A percentile compares a stretch with the other conserved stretches of the same genome.
phyloP scores from a whole-genome alignment of 352 stramenopile genomes.

The Aphanomyces invadans region DNA sequence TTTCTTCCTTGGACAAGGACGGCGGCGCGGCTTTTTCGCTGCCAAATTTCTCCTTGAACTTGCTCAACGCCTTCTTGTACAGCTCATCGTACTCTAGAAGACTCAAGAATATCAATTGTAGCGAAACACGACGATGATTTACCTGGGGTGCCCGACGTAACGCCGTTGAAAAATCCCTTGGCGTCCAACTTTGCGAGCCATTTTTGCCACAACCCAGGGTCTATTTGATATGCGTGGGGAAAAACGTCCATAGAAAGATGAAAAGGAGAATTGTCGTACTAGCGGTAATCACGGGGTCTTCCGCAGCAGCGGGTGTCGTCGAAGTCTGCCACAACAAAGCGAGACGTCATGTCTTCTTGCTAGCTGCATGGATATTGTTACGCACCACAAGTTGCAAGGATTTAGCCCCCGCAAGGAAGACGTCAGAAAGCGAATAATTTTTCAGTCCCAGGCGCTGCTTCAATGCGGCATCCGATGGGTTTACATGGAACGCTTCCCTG shows the following conservation, averaged over 20 bases:
- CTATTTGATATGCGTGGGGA: constrained; percentile 27
- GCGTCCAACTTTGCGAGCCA: constrained; percentile 77
- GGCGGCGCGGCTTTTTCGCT: constrained; percentile 52
- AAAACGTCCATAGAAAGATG: neutral
- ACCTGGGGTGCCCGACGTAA: constrained; percentile 38
- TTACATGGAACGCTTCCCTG: constrained; percentile 66
- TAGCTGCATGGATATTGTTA: too few relatives aligned
- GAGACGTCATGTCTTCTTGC: too few relatives aligned
- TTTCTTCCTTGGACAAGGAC: constrained; percentile 54
- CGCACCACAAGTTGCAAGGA: constrained; percentile 30
- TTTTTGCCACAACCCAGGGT: constrained; percentile 81
- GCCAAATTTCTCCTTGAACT: constrained; percentile 84
- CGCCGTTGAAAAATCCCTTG: constrained; percentile 79
- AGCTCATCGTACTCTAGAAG: constrained; percentile 42
- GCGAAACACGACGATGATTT: neutral
- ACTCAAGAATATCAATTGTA: neutral
- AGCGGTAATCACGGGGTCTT: constrained; percentile 64
- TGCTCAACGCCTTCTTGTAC: constrained; percentile 65
- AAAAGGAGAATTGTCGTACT: constrained; percentile 30
- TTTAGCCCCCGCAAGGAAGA: constrained; percentile 62
- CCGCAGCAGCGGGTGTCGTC: constrained; percentile 27
- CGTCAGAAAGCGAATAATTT: constrained; percentile 45
- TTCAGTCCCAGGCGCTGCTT: constrained; percentile 42
- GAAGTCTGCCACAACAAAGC: constrained; percentile 15
- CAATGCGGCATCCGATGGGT: constrained; percentile 49